These are phyloP conservation scores for Exophiala bonariae DNA, from an alignment of 2,329 filamentous ascomycete species.

Conservation along the genomic window DNA sequence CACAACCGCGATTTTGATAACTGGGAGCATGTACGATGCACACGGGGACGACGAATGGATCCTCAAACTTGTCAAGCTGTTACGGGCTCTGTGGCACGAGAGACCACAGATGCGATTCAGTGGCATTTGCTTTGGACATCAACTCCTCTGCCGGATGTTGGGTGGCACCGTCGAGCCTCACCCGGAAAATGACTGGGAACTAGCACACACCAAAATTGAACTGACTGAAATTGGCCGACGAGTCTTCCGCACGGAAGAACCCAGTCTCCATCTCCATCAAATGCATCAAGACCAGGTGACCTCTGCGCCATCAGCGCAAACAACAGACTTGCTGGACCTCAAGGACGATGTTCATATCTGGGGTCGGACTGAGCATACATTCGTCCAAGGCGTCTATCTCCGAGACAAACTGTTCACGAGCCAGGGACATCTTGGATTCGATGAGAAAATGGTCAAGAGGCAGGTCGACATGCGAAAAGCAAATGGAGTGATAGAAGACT, in stretches of 20 bases:
- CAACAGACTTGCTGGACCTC: slow-evolving; percentile 36
- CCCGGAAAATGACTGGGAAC: slow-evolving; percentile 46
- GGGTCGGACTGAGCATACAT: slow-evolving; percentile 46
- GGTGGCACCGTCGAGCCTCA: slow-evolving; percentile 40
- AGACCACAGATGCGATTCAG: slow-evolving; percentile 53
- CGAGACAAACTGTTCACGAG: slow-evolving; percentile 46
- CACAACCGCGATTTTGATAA: slow-evolving; percentile 47
- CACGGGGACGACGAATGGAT: slow-evolving; percentile 49
- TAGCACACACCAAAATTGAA: slow-evolving; percentile 44
- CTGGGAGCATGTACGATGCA: slow-evolving; percentile 50
- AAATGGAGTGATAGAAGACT: slow-evolving; percentile 39
- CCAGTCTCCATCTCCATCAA: slow-evolving; percentile 43
- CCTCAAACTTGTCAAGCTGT: slow-evolving; percentile 41
- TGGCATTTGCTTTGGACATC: slow-evolving; percentile 52
- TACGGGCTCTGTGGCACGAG: slow-evolving; percentile 50
- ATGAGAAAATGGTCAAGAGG: slow-evolving; percentile 46
- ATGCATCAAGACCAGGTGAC: slow-evolving; percentile 51
- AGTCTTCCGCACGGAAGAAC: slow-evolving; percentile 39
- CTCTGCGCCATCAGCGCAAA: slow-evolving; percentile 30
- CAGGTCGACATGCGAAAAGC: slow-evolving; percentile 48
- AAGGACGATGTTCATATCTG: slow-evolving; percentile 50
- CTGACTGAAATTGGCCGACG: slow-evolving; percentile 42
- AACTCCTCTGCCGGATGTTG: slow-evolving; percentile 46
- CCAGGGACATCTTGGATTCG: slow-evolving; percentile 49
- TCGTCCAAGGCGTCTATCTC: slow-evolving; percentile 48